These are phyloP conservation scores for Arachnomyces sp. DNA, from an alignment of 2,329 filamentous ascomycete genomes.

Conservation along the genomic window DNA sequence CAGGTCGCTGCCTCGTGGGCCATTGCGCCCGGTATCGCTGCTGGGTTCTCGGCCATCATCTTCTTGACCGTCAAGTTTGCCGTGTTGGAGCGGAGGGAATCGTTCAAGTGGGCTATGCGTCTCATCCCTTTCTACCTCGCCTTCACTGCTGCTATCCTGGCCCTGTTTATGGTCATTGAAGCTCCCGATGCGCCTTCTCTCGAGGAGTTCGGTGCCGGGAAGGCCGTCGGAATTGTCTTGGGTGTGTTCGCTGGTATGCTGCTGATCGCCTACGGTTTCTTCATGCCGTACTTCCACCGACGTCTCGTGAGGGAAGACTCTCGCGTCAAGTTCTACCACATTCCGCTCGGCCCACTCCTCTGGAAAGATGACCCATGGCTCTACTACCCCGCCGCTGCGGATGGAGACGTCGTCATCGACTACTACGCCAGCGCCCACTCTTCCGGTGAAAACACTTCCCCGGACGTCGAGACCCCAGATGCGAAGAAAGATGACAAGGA, in stretches of 20 bases:
- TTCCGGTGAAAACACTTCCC: not conserved
- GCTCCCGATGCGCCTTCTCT: conserved; percentile 25
- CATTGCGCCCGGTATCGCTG: conserved; percentile 44
- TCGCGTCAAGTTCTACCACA: conserved; percentile 26
- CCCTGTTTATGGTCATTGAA: conserved; percentile 53
- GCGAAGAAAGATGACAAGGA: conserved; percentile 5
- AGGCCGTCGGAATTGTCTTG: conserved; percentile 22
- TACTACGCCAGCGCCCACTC: conserved; percentile 30
- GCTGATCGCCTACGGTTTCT: conserved; percentile 26
- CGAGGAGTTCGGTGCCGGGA: conserved; percentile 24
- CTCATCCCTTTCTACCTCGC: conserved; percentile 45
- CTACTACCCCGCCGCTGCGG: conserved; percentile 33
- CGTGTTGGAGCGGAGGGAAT: conserved; percentile 43
- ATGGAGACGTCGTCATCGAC: conserved; percentile 29
- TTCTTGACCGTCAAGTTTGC: conserved; percentile 44
- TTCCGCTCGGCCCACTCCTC: conserved; percentile 34
- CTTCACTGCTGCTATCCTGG: conserved; percentile 42
- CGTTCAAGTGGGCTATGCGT: conserved; percentile 44
- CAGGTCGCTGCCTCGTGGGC: conserved; percentile 43
- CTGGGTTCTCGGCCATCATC: conserved; percentile 41
- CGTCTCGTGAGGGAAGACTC: conserved; percentile 27
- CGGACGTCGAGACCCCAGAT: not conserved
- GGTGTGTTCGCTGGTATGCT: conserved; percentile 27
- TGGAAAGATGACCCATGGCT: conserved; percentile 31
- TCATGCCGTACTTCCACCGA: conserved; percentile 30